Conservation (phyloP, 2,329 filamentous ascomycete species). For the Botrytis fabae region DNA sequence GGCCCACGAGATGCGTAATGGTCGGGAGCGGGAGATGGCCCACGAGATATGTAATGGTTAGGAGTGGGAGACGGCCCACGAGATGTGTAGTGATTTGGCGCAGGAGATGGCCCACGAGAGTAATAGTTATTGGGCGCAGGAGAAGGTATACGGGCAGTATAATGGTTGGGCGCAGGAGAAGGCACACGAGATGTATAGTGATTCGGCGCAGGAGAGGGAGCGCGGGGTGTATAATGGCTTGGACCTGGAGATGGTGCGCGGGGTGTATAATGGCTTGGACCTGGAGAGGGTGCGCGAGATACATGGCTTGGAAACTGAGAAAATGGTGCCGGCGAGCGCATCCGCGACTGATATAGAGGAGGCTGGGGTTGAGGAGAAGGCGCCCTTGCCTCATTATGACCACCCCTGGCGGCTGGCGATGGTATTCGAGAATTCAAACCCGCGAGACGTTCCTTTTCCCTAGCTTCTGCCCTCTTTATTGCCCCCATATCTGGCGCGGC, state of each 20-base stretch:
- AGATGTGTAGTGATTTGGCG: conserved; percentile 4
- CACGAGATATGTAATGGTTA: conserved; percentile 1
- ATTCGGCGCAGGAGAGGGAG: conserved; percentile 38
- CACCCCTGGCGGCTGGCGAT: conserved; percentile 34
- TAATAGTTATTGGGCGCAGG: conserved; percentile 8
- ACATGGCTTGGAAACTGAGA: conserved; percentile 11
- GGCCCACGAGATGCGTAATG: conserved; percentile 3
- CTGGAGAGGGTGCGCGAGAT: conserved; percentile 17
- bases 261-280: conserved; percentile 2
- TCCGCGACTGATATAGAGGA: conserved; percentile 40
- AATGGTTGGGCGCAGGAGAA: conserved; percentile 26
- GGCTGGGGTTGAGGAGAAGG: conserved; percentile 38
- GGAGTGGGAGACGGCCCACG: background rate
- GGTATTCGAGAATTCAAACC: conserved; percentile 32
- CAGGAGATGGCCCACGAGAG: background rate
- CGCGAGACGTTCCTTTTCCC: conserved; percentile 38
- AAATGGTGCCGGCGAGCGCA: conserved; percentile 44
- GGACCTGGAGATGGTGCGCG: conserved; percentile 4
- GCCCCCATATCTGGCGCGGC: conserved; percentile 64
- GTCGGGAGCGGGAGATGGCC: background rate
- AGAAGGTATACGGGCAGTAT: background rate
- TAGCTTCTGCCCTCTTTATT: conserved; percentile 49
- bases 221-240: conserved; percentile 43
- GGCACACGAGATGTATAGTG: conserved; percentile 39
- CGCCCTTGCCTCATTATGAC: conserved; percentile 32